Base-by-base conservation (phyloP, 1,139 yeast genomes). In the Geotrichum histeridarum region DNA sequence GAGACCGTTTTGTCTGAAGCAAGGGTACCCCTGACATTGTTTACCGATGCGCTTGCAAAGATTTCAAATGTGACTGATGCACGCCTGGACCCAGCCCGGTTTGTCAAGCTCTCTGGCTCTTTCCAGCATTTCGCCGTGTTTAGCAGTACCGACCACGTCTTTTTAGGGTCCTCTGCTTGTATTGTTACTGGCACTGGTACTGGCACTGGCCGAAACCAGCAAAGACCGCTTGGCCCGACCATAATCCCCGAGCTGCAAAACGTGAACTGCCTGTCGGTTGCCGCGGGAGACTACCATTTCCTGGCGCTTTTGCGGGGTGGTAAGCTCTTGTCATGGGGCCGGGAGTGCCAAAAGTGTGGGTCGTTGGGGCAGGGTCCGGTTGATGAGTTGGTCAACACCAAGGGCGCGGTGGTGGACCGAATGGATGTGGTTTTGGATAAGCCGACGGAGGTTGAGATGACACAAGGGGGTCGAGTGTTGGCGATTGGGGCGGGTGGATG, bases 401-500 rank as follows among this genome's bases (percentile, higher is more conserved):
- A 42, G 8, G 64, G 65, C 4, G 76, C 74, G 22, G 59, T 63
- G 7, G 69, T 69, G 14, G 66, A 66, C 6, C 64, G 71, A 8
- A 67, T 69, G n/a, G 80, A 78, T 6, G 63, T 73, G 49, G 67
- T 71, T 15, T 79, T 82, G 0, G 52, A 52, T 0, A 70, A 63
- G 39, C 91, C 91, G 0, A 68, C 73, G 0, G 64, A 63, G 38
- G 74, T 82, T 17, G 63, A 67, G 4, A 58, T 47, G 3, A n/a
- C 36, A 7, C 35, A 60, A 5, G 66, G 66, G 1, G 81, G 81
- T 0, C 72, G 75, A 11, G 78, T 74, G 64, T 59, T 78, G 14
- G 79, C 80, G 0, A 76, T 83, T 48, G 77, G 86, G 1, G 86
- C 89, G 11, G 81, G 83, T n/a, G 95, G 95, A 1, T 86, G 93